phyloP scores from a whole-genome alignment of 345 rosid species.

The Syzygium jambos region DNA sequence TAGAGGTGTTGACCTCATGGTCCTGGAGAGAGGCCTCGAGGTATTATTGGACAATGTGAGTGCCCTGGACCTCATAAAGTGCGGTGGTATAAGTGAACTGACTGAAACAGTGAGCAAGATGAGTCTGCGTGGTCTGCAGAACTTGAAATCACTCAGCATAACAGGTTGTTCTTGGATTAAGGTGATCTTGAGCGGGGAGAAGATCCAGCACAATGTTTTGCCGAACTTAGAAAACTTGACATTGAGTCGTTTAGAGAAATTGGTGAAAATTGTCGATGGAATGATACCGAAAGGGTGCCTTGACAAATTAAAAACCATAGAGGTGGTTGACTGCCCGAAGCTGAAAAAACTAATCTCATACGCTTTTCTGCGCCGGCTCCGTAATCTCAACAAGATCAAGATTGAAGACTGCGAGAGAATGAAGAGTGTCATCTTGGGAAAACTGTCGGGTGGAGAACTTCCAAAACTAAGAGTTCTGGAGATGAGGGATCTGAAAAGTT shows the following conservation, averaged over 20 bases:
- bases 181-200: slow-evolving; percentile 13
- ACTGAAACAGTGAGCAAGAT: slow-evolving; percentile 7
- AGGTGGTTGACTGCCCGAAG: slow-evolving; percentile 15
- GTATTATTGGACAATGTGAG: slow-evolving; percentile 9
- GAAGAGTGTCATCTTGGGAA: slow-evolving; percentile 2
- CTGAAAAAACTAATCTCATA: slow-evolving; percentile 13
- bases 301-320: slow-evolving; percentile 7
- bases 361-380: slow-evolving; percentile 12
- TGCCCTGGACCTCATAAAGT: slow-evolving; percentile 17
- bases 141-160: slow-evolving; percentile 11
- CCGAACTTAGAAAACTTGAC: slow-evolving; percentile 19
- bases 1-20: slow-evolving; percentile 23
- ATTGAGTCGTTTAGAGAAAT: slow-evolving; percentile 6
- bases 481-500: slow-evolving; percentile 11
- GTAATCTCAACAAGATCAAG: slow-evolving; percentile 21
- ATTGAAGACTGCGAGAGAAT: slow-evolving; percentile 13
- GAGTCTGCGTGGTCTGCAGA: slow-evolving; percentile 6
- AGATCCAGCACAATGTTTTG: slow-evolving; percentile 6
- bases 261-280: slow-evolving; percentile 9
- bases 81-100: slow-evolving; percentile 15
- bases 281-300: slow-evolving; percentile 19
- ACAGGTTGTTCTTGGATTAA: slow-evolving; percentile 18
- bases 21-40: slow-evolving; percentile 10
- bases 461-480: slow-evolving; percentile 15
- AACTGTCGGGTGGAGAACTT: background rate